phyloP scores from a whole-genome alignment of 1,284 basidiomycete genomes.

The Ustilago bromivora region DNA sequence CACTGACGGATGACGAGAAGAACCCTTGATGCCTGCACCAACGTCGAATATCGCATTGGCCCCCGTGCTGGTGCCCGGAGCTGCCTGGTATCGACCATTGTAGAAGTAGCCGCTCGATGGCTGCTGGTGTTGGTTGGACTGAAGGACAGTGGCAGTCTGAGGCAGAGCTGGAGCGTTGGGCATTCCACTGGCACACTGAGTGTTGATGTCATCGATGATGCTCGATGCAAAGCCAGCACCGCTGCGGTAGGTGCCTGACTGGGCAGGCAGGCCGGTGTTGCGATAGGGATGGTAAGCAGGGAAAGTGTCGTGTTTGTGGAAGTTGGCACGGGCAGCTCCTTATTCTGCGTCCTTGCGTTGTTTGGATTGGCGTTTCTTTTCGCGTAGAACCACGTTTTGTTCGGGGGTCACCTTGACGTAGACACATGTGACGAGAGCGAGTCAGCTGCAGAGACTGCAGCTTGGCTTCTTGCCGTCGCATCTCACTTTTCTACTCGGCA shows the following conservation, averaged over 20 bases:
- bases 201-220: constrained; percentile 1
- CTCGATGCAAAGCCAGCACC: constrained; percentile 10
- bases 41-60: constrained; percentile 15
- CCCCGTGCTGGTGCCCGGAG: neutral
- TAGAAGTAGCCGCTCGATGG: constrained; percentile 3
- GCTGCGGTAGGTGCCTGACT: neutral
- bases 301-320: constrained; percentile 22
- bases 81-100: constrained; percentile 5
- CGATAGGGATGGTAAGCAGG: constrained; percentile 30
- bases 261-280: neutral
- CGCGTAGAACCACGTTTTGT: constrained; percentile 28
- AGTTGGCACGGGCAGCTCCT: constrained; percentile 21
- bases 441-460: constrained; percentile 24
- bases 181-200: neutral
- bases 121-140: neutral
- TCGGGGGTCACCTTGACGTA: constrained; percentile 30
- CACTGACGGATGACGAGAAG: neutral
- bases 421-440: constrained; percentile 15
- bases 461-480: constrained; percentile 31
- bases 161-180: neutral
- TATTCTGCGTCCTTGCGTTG: constrained; percentile 17
- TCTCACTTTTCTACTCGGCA: constrained; percentile 20
- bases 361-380: constrained; percentile 26
- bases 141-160: neutral
- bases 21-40: constrained; percentile 5